Evolutionary conservation across 768 basidiomycete genomes (phyloP).

Genomic region (Naganishia vaughanmartiniae): DNA sequence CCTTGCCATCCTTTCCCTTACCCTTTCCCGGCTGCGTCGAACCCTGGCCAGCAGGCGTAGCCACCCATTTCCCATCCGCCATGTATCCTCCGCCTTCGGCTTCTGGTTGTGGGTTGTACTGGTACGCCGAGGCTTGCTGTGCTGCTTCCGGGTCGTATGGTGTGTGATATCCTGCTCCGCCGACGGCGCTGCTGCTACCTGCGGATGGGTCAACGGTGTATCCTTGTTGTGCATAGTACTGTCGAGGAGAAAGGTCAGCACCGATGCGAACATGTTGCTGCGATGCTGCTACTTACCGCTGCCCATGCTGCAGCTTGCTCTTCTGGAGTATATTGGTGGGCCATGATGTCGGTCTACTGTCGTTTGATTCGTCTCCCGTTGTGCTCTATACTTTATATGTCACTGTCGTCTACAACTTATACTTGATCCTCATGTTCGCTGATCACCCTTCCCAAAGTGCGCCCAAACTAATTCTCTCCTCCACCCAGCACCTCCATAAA

Average conservation of each 20-base stretch:
- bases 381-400: background rate
- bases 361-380: no score
- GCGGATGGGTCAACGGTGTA: slow-evolving; percentile 8
- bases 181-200: slow-evolving; percentile 4
- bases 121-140: slow-evolving; percentile 40
- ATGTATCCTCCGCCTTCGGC: slow-evolving; percentile 5
- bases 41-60: background rate
- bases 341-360: slow-evolving; percentile 14
- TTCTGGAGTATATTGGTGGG: slow-evolving; percentile 39
- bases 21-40: background rate
- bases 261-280: background rate
- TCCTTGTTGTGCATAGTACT: slow-evolving; percentile 21
- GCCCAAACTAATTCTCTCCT: background rate
- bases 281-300: slow-evolving; percentile 36
- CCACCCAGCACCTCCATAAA: background rate
- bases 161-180: background rate
- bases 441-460: background rate
- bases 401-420: background rate
- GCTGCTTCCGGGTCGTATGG: slow-evolving; percentile 39
- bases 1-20: slow-evolving; percentile 11
- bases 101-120: slow-evolving; percentile 13
- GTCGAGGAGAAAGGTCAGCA: slow-evolving; percentile 20
- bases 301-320: slow-evolving; percentile 50
- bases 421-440: background rate
- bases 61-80: slow-evolving; percentile 25